Evolutionary conservation across 2,329 filamentous ascomycete genomes (phyloP), one percentile per base, ranked within the genome.

Genomic region (Monosporascus ibericus): DNA sequence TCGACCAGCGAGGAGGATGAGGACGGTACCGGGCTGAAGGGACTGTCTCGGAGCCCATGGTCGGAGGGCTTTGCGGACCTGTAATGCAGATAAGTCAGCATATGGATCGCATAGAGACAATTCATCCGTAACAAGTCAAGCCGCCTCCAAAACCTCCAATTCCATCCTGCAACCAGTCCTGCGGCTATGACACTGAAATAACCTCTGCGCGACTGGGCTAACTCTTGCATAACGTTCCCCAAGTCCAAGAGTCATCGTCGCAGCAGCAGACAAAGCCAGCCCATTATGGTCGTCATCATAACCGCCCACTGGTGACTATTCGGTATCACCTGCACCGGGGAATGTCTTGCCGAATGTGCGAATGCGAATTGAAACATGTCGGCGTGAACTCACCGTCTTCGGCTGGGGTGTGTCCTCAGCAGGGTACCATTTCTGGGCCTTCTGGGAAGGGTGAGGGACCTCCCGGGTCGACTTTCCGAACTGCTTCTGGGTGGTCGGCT

Each of bases 401-500:
- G 85, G 84, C 78, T 87, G 80, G 74, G 83, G 74, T 73, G 92
- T 88, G 78, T 96, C 92, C 77, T 95, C 88, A 73, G 90, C 89
- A 76, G 91, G 90, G 82, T 99, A 99, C 90, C 92, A 99, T 83
- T 96, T 97, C 84, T 89, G 86, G 71, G 92, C 92, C 89, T 95
- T 95, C 78, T 96, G 85, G 73, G 82, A 81, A 77, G 82, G 76
- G 77, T 88, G 85, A 76, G 89, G 91, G 76, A 96, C 87, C 77
- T 87, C 84, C 81, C 92, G 87, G 81, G 90, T 88, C 79, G 90
- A 90, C 85, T 94, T 94, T 81, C 91, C 91, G 84, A 96, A 96
- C 84, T 88, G 92, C 90, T 96, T 95, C 72, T 64, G 53, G 72
- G 86, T 89, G 79, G 83, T 80, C 70, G 77, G 77, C 69, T 75